phyloP scores from a whole-genome alignment of 176 grass and related monocot genomes.

The Oryza longistaminata region DNA sequence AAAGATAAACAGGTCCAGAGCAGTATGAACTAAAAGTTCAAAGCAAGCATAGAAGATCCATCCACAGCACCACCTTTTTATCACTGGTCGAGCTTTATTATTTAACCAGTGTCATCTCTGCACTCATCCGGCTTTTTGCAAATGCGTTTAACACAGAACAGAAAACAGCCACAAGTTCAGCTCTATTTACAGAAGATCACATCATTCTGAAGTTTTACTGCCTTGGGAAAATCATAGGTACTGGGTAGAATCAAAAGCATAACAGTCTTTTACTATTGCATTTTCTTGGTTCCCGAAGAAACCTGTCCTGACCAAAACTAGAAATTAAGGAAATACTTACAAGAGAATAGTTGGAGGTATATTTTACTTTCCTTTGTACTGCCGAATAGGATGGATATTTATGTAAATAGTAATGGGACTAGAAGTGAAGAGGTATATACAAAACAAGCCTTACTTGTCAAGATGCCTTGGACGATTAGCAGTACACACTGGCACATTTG shows the following conservation, averaged over 20 bases:
- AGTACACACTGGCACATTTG: constrained; percentile 27
- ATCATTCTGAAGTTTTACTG: background rate
- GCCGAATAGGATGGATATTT: constrained; percentile 13
- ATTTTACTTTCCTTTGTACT: constrained; percentile 2
- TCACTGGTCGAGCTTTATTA: constrained; percentile 63
- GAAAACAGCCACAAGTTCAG: constrained; percentile 20
- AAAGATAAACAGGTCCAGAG: constrained; percentile 1
- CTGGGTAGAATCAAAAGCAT: background rate
- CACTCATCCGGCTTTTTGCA: constrained; percentile 46
- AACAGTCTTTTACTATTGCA: background rate
- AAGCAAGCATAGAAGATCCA: constrained; percentile 12
- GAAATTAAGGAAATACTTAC: background rate
- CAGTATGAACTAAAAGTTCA: constrained; percentile 15
- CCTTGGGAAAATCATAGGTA: background rate
- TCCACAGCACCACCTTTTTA: constrained; percentile 62
- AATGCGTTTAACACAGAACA: constrained; percentile 34
- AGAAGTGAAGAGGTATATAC: background rate
- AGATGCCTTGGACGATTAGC: constrained; percentile 23
- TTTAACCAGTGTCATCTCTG: constrained; percentile 47
- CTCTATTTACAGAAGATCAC: background rate
- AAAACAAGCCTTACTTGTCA: constrained; percentile 43
- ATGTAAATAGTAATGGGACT: background rate
- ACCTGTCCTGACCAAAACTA: constrained; percentile 23
- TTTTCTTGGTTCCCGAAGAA: background rate
- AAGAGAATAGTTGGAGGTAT: background rate